Conservation (phyloP, 2,329 filamentous ascomycete genomes). For the Apiospora phragmitis region DNA sequence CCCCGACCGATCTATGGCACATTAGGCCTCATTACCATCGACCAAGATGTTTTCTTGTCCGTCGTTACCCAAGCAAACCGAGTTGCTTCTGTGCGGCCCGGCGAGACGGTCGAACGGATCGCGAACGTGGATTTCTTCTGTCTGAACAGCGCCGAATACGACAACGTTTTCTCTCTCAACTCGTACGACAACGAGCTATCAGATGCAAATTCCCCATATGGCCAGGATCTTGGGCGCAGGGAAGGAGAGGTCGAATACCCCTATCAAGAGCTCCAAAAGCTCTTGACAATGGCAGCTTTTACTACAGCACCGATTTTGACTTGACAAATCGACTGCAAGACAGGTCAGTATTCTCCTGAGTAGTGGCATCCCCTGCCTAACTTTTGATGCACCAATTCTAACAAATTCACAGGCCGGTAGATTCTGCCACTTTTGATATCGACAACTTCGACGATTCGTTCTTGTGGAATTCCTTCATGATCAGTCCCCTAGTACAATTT, state of each 20-base stretch:
- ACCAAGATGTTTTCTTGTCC: constrained; percentile 84
- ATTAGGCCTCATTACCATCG: constrained; percentile 81
- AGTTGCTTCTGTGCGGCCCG: constrained; percentile 80
- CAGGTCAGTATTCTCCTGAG: constrained; percentile 49
- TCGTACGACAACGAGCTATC: constrained; percentile 49
- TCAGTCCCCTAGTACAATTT: constrained; percentile 87
- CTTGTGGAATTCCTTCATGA: constrained; percentile 99
- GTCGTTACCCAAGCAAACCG: constrained; percentile 79
- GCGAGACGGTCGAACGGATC: constrained; percentile 88
- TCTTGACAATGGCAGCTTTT: constrained; percentile 92
- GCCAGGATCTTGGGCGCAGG: constrained; percentile 58
- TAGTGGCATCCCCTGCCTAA: background rate
- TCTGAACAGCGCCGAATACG: constrained; percentile 82
- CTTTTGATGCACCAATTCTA: constrained; percentile 13
- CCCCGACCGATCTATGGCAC: constrained; percentile 80
- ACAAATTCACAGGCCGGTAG: constrained; percentile 59
- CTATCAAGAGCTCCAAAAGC: constrained; percentile 85
- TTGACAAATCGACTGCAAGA: constrained; percentile 91
- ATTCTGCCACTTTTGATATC: constrained; percentile 79
- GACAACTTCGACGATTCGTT: constrained; percentile 92
- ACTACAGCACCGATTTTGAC: constrained; percentile 98
- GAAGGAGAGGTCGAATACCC: constrained; percentile 81
- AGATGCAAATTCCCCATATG: constrained; percentile 49
- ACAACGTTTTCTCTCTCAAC: constrained; percentile 67
- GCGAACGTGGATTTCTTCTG: constrained; percentile 90